These are phyloP conservation scores for Uncinocarpus reesii DNA, from an alignment of 2,329 filamentous ascomycete genomes.

Conservation along the genomic window DNA sequence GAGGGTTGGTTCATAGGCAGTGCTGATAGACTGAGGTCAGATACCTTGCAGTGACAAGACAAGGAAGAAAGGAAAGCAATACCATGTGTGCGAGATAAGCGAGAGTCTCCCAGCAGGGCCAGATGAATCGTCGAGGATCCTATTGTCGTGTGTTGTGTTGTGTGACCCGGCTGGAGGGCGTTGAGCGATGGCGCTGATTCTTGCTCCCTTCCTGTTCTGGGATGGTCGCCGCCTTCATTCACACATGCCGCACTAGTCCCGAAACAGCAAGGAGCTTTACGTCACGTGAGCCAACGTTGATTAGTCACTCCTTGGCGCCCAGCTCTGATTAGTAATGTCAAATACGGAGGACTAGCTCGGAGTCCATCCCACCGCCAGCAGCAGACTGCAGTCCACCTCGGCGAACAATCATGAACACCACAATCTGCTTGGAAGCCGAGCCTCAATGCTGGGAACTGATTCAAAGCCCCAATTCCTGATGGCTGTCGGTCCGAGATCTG, in stretches of 20 bases:
- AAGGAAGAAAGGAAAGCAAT: not conserved
- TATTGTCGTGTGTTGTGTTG: slow-evolving; percentile 5
- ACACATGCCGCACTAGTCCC: not conserved
- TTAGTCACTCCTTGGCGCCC: not conserved
- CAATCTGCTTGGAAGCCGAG: too few relatives aligned
- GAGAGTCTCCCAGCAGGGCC: not conserved
- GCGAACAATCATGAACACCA: too few relatives aligned
- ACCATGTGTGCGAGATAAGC: slow-evolving; percentile 3
- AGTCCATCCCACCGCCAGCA: too few relatives aligned
- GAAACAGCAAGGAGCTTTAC: not conserved
- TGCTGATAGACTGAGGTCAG: not conserved
- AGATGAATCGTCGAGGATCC: not conserved
- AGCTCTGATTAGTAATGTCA: not conserved
- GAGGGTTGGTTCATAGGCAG: not conserved
- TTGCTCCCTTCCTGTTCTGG: slow-evolving; percentile 1
- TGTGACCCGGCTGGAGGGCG: not conserved
- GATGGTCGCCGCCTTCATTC: slow-evolving; percentile 5
- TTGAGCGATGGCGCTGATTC: not conserved
- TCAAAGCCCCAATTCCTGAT: too few relatives aligned
- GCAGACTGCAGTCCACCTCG: too few relatives aligned
- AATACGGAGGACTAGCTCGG: too few relatives aligned
- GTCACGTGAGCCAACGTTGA: slow-evolving; percentile 2
- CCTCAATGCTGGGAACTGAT: too few relatives aligned
- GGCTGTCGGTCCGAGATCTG: too few relatives aligned
- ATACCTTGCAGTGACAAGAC: not conserved